Conservation (phyloP, 2,329 filamentous ascomycete species). For the Venturia aucupariae region DNA sequence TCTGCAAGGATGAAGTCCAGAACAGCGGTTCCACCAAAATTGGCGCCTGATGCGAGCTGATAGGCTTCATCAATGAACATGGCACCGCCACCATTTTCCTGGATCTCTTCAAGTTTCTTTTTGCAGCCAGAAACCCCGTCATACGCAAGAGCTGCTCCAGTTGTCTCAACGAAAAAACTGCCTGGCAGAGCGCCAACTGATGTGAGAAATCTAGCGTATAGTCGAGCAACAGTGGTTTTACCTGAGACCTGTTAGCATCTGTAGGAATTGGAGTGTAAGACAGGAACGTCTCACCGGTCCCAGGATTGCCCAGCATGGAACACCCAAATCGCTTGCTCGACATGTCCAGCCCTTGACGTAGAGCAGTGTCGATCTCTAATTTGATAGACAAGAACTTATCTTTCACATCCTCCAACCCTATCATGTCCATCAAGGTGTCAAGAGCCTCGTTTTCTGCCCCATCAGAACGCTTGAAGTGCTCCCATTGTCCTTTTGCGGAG, state of each 20-base stretch:
- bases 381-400: constrained; percentile 54
- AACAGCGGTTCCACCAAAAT: constrained; percentile 48
- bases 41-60: constrained; percentile 55
- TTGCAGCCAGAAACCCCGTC: constrained; percentile 51
- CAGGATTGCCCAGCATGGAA: constrained; percentile 62
- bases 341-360: constrained; percentile 49
- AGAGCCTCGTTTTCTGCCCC: constrained; percentile 44
- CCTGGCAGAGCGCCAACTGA: constrained; percentile 55
- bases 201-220: constrained; percentile 58
- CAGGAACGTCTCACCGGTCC: constrained; percentile 47
- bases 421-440: constrained; percentile 59
- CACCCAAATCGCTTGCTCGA: constrained; percentile 52
- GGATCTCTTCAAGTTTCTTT: constrained; percentile 46
- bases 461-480: constrained; percentile 47
- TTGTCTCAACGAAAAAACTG: constrained; percentile 52
- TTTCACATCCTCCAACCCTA: constrained; percentile 63
- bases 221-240: constrained; percentile 66
- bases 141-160: constrained; percentile 56
- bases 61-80: constrained; percentile 76
- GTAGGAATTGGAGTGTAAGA: neutral
- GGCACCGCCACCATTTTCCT: constrained; percentile 54
- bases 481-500: constrained; percentile 48
- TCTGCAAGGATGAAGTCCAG: constrained; percentile 64
- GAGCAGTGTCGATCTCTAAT: constrained; percentile 48
- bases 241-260: constrained; percentile 29